These are phyloP conservation scores for Eragrostis curvula DNA, from an alignment of 176 grass and related monocot species.

Conservation along the genomic window DNA sequence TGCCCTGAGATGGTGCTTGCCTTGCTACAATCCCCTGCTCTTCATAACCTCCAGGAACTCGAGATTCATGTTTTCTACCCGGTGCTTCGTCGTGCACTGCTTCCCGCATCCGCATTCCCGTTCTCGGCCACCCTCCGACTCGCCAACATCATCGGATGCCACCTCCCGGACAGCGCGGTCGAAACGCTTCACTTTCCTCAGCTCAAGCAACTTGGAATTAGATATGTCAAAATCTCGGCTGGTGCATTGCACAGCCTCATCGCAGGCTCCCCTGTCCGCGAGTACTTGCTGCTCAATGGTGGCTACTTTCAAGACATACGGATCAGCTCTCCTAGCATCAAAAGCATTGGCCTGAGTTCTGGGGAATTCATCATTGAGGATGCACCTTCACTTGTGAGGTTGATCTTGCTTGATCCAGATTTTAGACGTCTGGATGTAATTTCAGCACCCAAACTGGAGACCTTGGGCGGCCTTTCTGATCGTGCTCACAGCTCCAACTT, in stretches of 20 bases:
- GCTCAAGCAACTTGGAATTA: neutral
- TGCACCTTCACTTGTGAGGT: too few relatives aligned
- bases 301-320: neutral
- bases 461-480: neutral
- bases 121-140: neutral
- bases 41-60: neutral
- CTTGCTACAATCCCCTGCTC: neutral
- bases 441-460: neutral
- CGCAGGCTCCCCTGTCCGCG: neutral
- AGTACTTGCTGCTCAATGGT: neutral
- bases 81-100: neutral
- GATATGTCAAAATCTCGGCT: neutral
- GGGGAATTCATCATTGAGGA: too few relatives aligned
- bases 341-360: neutral
- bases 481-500: neutral
- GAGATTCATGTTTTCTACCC: neutral
- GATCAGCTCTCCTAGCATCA: neutral
- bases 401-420: too few relatives aligned
- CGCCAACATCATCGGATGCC: neutral
- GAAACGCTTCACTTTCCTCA: too few relatives aligned
- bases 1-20: neutral
- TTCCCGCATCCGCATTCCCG: slow-evolving; percentile 39
- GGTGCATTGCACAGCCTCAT: neutral
- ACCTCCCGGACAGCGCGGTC: too few relatives aligned
- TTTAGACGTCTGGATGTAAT: neutral